Evolutionary conservation across 345 rosid genomes (phyloP).

Genomic region (Mallotus nudiflorus): DNA sequence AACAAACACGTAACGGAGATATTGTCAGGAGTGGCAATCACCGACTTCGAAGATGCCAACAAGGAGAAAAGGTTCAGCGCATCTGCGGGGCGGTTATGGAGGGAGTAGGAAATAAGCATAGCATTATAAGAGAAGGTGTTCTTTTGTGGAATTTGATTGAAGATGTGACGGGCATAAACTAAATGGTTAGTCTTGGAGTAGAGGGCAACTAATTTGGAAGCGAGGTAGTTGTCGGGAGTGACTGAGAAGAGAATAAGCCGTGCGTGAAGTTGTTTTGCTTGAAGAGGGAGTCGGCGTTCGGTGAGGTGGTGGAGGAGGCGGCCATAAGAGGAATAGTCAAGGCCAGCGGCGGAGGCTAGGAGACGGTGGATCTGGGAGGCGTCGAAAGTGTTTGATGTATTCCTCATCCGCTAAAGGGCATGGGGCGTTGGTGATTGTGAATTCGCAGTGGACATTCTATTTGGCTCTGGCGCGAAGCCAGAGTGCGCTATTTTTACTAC

Average conservation of each 20-base stretch:
- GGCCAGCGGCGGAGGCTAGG: slow-evolving; percentile 11
- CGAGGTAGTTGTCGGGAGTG: slow-evolving; percentile 67
- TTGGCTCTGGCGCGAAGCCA: too few relatives aligned
- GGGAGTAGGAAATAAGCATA: slow-evolving; percentile 60
- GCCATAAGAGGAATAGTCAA: slow-evolving; percentile 62
- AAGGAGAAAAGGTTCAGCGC: slow-evolving; percentile 52
- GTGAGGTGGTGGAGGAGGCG: slow-evolving; percentile 62
- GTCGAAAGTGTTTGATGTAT: neutral
- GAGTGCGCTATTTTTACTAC: too few relatives aligned
- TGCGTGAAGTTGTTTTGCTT: slow-evolving; percentile 77
- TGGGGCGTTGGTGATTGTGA: too few relatives aligned
- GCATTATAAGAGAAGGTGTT: slow-evolving; percentile 76
- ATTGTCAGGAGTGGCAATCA: slow-evolving; percentile 45
- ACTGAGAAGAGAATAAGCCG: slow-evolving; percentile 54
- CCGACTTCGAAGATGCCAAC: slow-evolving; percentile 29
- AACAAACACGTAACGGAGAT: slow-evolving; percentile 59
- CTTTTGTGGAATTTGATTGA: slow-evolving; percentile 56
- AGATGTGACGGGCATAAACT: slow-evolving; percentile 56
- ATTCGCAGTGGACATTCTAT: too few relatives aligned
- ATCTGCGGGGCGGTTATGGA: slow-evolving; percentile 49
- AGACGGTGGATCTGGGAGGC: slow-evolving; percentile 6
- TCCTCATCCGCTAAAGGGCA: slow-evolving; percentile 9
- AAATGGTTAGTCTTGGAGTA: slow-evolving; percentile 47
- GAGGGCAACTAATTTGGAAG: slow-evolving; percentile 57
- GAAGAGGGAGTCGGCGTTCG: slow-evolving; percentile 53